Percentiles rank a stretch among this genome's conserved stretches.
Evolutionary conservation across 495 filamentous ascomycete species (phyloP).

Genomic region (Neurospora sp.): DNA sequence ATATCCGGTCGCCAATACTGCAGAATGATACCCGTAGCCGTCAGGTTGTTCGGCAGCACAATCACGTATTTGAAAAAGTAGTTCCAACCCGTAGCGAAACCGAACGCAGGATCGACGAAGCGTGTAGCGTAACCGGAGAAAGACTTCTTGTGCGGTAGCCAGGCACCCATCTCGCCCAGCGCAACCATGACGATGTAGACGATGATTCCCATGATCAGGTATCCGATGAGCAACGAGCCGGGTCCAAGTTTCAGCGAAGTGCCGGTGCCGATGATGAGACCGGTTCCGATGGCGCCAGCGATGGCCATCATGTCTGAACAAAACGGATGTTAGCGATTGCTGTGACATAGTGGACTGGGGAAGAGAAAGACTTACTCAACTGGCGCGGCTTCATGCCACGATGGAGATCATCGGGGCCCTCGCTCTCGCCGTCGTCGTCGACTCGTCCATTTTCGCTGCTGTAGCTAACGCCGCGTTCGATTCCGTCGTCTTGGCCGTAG

Average conservation of each 20-base stretch:
- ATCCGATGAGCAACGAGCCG: constrained; percentile 59
- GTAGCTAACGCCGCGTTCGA: neutral
- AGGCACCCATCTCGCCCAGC: constrained; percentile 53
- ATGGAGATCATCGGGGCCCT: constrained; percentile 20
- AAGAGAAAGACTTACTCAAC: constrained; percentile 13
- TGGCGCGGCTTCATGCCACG: constrained; percentile 28
- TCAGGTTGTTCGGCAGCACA: constrained; percentile 68
- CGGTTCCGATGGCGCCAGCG: constrained; percentile 73
- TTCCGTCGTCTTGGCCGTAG: constrained; percentile 7
- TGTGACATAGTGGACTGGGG: neutral
- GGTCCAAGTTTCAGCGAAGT: constrained; percentile 34
- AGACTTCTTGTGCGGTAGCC: constrained; percentile 50
- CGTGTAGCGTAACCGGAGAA: constrained; percentile 61
- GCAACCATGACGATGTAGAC: constrained; percentile 39
- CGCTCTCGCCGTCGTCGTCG: constrained; percentile 7
- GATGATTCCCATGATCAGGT: constrained; percentile 38
- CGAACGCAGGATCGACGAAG: constrained; percentile 68
- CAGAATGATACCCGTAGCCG: constrained; percentile 60
- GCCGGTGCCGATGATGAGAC: constrained; percentile 21
- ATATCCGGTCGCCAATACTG: constrained; percentile 57
- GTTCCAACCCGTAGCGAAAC: constrained; percentile 34
- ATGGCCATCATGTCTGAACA: constrained; percentile 57
- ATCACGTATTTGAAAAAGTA: constrained; percentile 58
- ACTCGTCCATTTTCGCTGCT: constrained; percentile 11
- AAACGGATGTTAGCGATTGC: neutral